These are phyloP conservation scores for Nitzschia putrida DNA, from an alignment of 108 stramenopile species.

Conservation along the genomic window DNA sequence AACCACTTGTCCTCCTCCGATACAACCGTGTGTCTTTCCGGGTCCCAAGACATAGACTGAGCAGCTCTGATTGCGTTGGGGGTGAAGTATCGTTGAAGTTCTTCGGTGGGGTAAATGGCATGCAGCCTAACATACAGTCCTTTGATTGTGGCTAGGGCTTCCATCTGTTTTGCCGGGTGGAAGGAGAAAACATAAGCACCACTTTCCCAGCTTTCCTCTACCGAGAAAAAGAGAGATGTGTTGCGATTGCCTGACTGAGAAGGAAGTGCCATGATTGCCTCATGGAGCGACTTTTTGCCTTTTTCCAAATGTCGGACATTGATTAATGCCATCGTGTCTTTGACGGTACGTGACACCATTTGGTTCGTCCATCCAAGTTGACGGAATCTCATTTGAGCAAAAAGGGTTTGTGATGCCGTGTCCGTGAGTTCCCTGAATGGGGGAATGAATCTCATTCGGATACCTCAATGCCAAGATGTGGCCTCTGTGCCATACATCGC, in stretches of 20 bases:
- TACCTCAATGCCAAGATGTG: neutral
- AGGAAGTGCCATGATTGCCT: neutral
- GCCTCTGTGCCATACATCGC: neutral
- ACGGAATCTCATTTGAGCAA: neutral
- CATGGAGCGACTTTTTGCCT: neutral
- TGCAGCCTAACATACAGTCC: neutral
- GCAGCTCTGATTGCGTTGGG: neutral
- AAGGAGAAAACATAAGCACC: neutral
- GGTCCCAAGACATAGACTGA: neutral
- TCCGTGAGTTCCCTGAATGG: neutral
- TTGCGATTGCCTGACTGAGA: neutral
- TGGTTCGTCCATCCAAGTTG: neutral
- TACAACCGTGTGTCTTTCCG: neutral
- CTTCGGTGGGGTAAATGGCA: neutral
- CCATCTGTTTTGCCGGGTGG: neutral
- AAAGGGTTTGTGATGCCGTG: neutral
- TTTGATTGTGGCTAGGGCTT: neutral
- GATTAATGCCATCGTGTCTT: neutral
- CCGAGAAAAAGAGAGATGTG: neutral
- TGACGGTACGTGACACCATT: neutral
- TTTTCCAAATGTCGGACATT: neutral
- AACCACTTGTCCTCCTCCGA: neutral
- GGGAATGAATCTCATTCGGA: neutral
- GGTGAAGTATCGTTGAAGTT: neutral
- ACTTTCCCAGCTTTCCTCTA: neutral